Base-by-base conservation (phyloP, 2,329 filamentous ascomycete genomes). In the Aureobasidium sp. region DNA sequence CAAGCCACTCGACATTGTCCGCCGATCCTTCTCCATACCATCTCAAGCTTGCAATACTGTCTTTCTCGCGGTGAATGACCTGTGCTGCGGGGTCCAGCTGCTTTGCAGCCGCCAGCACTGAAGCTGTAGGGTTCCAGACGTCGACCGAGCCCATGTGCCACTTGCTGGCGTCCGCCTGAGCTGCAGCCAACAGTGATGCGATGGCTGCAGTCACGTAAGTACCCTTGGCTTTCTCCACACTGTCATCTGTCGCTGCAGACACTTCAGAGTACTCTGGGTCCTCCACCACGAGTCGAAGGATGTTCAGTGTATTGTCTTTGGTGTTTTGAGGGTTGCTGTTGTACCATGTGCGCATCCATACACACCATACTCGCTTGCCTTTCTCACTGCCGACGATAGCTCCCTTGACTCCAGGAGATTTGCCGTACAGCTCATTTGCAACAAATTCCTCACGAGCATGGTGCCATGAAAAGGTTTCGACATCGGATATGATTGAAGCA, bases 391-490 rank as follows among this genome's bases (percentile, higher is more conserved):
- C 79, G 47, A 86, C 84, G 1, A 91, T 78, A 2, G 89, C 90
- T 15, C 92, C 92, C 69, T 88, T 87, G 60, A 89, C 77, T 0
- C 77, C 70, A 0, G 88, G 87, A 6, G 71, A 71, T 19, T 77
- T 75, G 2, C 81, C 77, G 66, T 87, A 82, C 6, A 92, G 77
- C 64, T 84, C 81, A 60, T 81, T 79, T 5, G 82, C 83, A 69
- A 93, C 86, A 72, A 89, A 94, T 54, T 91, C 85, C 74, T 96
- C 91, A 53, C 93, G 85, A 63, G 86, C 84, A 72, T 90, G 84
- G 73, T 93, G 87, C 90, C 90, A 95, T 64, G 81, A 75, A 66
- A 91, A 81, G 7, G 85, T 84, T 62, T 87, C 82, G 63, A 83
- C 73, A 68, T 90, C 84, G 0, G 90, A 89, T 52, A 85, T 67